These are phyloP conservation scores for Aspergillus novofumigatus DNA, from an alignment of 2,329 filamentous ascomycete species.

Conservation along the genomic window DNA sequence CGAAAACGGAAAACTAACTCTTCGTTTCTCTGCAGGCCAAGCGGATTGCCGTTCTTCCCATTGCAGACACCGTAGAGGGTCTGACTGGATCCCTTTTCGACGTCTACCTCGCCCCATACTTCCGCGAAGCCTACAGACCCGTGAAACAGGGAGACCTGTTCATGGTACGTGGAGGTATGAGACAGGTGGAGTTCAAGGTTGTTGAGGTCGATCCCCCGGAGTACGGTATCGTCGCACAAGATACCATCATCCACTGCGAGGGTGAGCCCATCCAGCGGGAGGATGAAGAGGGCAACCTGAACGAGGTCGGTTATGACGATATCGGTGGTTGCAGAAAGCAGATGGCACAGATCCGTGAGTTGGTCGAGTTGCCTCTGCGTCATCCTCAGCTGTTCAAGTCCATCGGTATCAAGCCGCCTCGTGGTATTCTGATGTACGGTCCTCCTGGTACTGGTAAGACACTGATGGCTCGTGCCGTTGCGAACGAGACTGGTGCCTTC, in stretches of 20 bases:
- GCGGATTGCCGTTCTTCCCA: constrained; percentile 95
- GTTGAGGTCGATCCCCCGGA: constrained; percentile 98
- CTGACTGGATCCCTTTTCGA: constrained; percentile 97
- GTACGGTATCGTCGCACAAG: constrained; percentile 97
- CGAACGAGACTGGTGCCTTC: constrained; percentile 98
- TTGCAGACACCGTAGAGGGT: constrained; percentile 96
- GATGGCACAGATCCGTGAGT: constrained; percentile 98
- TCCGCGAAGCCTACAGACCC: constrained; percentile 97
- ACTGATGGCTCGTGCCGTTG: constrained; percentile 95
- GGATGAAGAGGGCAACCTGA: constrained; percentile 98
- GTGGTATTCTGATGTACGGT: constrained; percentile 93
- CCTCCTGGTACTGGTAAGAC: constrained; percentile 99
- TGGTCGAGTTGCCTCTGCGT: constrained; percentile 93
- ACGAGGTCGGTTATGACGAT: constrained; percentile 98
- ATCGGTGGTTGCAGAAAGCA: constrained; percentile 99
- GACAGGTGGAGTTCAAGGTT: constrained; percentile 99
- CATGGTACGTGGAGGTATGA: constrained; percentile 95
- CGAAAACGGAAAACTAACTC: constrained; percentile 5
- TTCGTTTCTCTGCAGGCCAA: constrained; percentile 65
- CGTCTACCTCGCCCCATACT: constrained; percentile 98
- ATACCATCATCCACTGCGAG: constrained; percentile 98
- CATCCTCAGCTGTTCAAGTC: constrained; percentile 99
- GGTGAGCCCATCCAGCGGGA: constrained; percentile 96
- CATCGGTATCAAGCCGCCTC: constrained; percentile 98
- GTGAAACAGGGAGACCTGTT: constrained; percentile 97